Percentiles rank a stretch among this genome's conserved stretches.
phyloP scores from a whole-genome alignment of 2,329 filamentous ascomycete genomes.

The Ilyonectria destructans region DNA sequence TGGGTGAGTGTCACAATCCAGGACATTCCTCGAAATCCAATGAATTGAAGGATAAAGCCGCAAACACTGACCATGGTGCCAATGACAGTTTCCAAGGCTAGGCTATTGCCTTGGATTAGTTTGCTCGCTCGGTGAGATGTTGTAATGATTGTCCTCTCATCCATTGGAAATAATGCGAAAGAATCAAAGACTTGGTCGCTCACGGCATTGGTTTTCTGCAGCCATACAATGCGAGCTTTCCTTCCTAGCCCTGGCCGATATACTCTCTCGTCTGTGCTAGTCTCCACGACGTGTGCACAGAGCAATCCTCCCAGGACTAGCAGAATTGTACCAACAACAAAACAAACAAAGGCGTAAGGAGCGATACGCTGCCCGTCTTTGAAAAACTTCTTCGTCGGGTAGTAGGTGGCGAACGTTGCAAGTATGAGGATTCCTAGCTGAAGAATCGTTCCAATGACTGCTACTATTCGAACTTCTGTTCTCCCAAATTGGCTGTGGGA shows the following conservation, averaged over 20 bases:
- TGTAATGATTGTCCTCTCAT: not conserved
- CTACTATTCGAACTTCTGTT: not conserved
- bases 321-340: not conserved
- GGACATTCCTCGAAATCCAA: conserved; percentile 49
- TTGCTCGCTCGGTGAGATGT: not conserved
- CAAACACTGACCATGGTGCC: conserved; percentile 39
- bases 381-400: not conserved
- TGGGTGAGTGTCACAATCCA: conserved; percentile 46
- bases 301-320: not conserved
- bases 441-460: not conserved
- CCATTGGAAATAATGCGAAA: not conserved
- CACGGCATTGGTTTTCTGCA: not conserved
- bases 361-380: accelerated
- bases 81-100: not conserved
- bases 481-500: accelerated
- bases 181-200: not conserved
- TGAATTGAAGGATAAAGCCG: conserved; percentile 51
- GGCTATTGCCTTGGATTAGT: not conserved
- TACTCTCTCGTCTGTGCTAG: not conserved
- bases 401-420: not conserved
- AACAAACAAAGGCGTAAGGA: not conserved
- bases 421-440: not conserved
- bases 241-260: not conserved
- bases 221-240: not conserved
- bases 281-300: not conserved